Evolutionary conservation across 2,329 filamentous ascomycete species (phyloP).

Genomic region (Dryadomyces sulphureus): DNA sequence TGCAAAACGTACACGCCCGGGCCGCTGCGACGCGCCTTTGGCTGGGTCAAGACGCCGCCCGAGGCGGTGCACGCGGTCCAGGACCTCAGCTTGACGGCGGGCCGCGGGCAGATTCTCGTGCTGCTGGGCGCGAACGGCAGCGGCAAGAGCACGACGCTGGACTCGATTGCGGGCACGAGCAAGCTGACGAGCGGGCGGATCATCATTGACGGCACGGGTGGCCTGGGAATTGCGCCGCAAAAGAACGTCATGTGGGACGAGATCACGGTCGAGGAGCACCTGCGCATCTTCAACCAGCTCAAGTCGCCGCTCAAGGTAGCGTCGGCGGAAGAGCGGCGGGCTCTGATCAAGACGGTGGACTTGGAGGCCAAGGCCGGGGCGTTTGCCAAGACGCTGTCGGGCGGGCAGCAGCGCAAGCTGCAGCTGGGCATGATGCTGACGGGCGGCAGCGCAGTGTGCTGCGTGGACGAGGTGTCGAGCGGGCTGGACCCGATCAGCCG

Average conservation of each 20-base stretch:
- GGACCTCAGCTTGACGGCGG: constrained; percentile 53
- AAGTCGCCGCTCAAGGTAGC: constrained; percentile 50
- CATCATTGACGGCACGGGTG: constrained; percentile 60
- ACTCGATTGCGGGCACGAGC: constrained; percentile 73
- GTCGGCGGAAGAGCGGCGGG: constrained; percentile 39
- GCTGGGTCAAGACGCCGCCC: constrained; percentile 30
- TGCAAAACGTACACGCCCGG: constrained; percentile 65
- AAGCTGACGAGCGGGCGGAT: constrained; percentile 64
- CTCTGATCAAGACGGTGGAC: constrained; percentile 58
- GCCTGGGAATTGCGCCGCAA: constrained; percentile 77
- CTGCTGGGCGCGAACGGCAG: constrained; percentile 80
- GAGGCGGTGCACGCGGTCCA: constrained; percentile 68
- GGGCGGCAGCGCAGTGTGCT: constrained; percentile 75
- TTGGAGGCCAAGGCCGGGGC: constrained; percentile 60
- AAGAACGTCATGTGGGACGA: constrained; percentile 92
- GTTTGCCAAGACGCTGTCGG: constrained; percentile 63
- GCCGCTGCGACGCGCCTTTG: constrained; percentile 39
- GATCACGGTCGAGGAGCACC: constrained; percentile 72
- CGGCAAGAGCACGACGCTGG: constrained; percentile 80
- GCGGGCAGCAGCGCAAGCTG: constrained; percentile 83
- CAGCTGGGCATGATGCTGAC: constrained; percentile 94
- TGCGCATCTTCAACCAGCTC: constrained; percentile 68
- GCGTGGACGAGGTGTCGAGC: constrained; percentile 80
- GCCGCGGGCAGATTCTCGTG: constrained; percentile 70
- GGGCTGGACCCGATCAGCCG: constrained; percentile 77